These are phyloP conservation scores for Exophiala viscosa DNA, from an alignment of 2,329 filamentous ascomycete species.

Conservation along the genomic window DNA sequence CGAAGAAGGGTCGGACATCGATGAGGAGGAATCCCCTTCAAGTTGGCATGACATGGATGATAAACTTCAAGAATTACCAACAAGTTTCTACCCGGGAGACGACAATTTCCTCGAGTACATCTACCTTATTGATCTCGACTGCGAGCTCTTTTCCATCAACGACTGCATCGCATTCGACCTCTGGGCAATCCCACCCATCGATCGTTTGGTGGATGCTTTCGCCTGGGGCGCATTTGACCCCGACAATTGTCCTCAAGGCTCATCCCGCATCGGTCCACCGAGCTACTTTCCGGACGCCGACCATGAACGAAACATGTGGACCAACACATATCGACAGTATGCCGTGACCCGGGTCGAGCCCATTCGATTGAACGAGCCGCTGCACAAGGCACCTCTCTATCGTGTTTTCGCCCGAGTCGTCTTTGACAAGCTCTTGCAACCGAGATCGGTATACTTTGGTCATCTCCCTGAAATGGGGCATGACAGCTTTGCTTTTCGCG, in stretches of 20 bases:
- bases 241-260: background rate
- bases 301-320: background rate
- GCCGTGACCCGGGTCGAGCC: background rate
- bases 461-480: background rate
- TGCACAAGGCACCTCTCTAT: background rate
- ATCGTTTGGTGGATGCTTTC: background rate
- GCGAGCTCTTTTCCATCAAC: background rate
- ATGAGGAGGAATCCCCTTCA: background rate
- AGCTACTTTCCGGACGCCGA: background rate
- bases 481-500: background rate
- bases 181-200: background rate
- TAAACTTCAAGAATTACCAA: background rate
- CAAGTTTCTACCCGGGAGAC: background rate
- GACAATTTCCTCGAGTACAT: background rate
- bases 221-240: background rate
- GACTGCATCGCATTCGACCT: background rate
- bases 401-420: background rate
- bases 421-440: background rate
- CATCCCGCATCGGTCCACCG: background rate
- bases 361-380: background rate
- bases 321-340: background rate
- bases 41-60: background rate
- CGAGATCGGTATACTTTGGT: background rate
- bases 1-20: background rate
- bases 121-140: background rate